phyloP scores from a whole-genome alignment of 1,139 yeast genomes.

The Candida glucosophila region DNA sequence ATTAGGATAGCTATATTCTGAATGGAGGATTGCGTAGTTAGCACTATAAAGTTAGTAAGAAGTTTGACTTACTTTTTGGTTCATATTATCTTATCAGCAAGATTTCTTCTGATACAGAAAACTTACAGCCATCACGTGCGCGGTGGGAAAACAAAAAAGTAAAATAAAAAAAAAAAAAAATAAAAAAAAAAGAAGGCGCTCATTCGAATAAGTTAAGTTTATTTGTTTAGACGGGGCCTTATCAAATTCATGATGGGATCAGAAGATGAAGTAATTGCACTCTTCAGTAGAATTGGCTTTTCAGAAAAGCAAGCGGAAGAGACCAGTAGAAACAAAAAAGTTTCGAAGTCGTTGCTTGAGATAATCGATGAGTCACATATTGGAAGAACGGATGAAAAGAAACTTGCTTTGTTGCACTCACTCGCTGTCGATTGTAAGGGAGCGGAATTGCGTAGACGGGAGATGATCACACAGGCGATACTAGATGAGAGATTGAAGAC shows the following conservation, averaged over 20 bases:
- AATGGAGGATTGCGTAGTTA: no score
- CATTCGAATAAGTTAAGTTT: no score
- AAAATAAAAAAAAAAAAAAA: no score
- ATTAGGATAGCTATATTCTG: no score
- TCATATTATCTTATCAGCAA: no score
- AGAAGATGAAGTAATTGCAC: conserved; percentile 25
- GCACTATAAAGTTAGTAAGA: no score
- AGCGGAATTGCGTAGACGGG: conserved; percentile 32
- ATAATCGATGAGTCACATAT: conserved; percentile 37
- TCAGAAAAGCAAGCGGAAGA: conserved; percentile 66
- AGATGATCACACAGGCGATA: conserved; percentile 51
- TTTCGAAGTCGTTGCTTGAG: conserved; percentile 56
- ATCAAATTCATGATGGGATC: conserved; percentile 5
- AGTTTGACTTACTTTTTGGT: no score
- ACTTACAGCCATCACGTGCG: no score
- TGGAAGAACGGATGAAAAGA: conserved; percentile 30
- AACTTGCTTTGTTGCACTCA: conserved; percentile 60
- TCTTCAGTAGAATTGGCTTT: conserved; percentile 58
- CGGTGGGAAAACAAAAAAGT: no score
- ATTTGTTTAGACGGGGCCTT: not conserved
- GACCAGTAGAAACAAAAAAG: conserved; percentile 76
- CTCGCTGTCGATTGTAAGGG: conserved; percentile 64
- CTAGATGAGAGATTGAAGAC: conserved; percentile 56
- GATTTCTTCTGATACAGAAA: no score
- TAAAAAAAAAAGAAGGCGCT: no score